These are phyloP conservation scores for Uronychia setigera DNA, from an alignment of 73 alveolate genomes.

Conservation along the genomic window DNA sequence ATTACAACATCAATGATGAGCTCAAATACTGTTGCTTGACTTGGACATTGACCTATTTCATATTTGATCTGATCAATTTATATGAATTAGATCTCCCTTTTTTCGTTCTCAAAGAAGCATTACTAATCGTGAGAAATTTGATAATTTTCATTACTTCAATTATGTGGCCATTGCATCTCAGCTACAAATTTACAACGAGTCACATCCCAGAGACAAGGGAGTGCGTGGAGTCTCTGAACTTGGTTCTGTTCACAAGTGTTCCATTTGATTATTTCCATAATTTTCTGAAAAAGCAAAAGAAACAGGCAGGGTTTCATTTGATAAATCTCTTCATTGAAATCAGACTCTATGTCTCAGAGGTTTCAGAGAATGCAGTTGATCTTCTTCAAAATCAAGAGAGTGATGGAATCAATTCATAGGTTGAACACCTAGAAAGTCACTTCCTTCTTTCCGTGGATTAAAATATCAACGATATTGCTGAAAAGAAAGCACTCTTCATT, in stretches of 20 bases:
- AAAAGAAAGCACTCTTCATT: too few species aligned
- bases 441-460: too few species aligned
- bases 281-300: not conserved
- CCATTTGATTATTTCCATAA: constrained; percentile 1
- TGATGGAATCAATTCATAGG: too few species aligned
- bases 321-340: not conserved
- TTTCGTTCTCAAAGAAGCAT: not conserved
- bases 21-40: not conserved
- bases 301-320: not conserved
- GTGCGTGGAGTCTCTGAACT: not conserved
- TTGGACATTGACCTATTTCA: not conserved
- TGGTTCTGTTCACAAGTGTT: not conserved
- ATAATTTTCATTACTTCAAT: not conserved
- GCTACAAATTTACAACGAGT: not conserved
- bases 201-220: constrained; percentile 11
- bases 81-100: not conserved
- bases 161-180: not conserved
- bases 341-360: not conserved
- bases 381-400: too few species aligned
- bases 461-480: too few species aligned
- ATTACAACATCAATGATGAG: constrained; percentile 6
- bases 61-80: not conserved
- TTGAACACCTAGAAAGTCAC: too few species aligned
- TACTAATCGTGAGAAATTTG: not conserved
- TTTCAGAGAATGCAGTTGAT: too few species aligned